A percentile compares a stretch with the other conserved stretches of the same genome.
phyloP scores from a whole-genome alignment of 768 basidiomycete genomes.

The Psilocybe cubensis region DNA sequence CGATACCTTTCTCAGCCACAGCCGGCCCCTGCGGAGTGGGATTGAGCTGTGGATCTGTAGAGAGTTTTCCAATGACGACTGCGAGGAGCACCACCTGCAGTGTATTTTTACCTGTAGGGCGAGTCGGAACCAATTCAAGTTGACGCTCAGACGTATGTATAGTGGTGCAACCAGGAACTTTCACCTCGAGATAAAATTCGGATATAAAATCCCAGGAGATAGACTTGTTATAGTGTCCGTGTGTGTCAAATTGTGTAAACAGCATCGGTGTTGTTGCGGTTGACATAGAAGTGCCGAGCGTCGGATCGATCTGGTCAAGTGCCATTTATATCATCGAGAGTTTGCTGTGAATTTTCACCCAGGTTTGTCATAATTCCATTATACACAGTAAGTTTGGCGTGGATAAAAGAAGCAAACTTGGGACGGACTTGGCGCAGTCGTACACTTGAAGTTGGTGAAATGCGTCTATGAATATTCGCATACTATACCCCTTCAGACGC shows the following conservation, averaged over 20 bases:
- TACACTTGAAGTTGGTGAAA: neutral
- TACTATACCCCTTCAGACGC: neutral
- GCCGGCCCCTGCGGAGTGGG: conserved; percentile 4
- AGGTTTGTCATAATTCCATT: neutral
- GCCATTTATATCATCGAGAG: neutral
- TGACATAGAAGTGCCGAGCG: conserved; percentile 2
- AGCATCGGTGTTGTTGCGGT: neutral
- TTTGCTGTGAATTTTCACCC: neutral
- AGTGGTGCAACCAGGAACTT: neutral
- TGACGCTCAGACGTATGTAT: neutral
- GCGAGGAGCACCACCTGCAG: neutral
- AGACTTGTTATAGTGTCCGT: neutral
- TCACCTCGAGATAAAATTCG: neutral
- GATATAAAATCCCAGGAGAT: neutral
- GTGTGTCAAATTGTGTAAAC: neutral
- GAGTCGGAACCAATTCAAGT: neutral
- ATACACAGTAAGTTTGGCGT: neutral
- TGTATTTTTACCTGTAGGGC: neutral
- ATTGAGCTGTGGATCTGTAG: neutral
- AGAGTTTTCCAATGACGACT: neutral
- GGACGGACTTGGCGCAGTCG: neutral
- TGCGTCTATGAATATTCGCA: neutral
- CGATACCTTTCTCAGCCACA: neutral
- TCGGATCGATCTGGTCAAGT: neutral
- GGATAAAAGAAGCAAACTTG: no score